Percentiles rank a stretch among this genome's conserved stretches.
phyloP scores from a whole-genome alignment of 2,329 filamentous ascomycete genomes.

The Epichloe amarillans region DNA sequence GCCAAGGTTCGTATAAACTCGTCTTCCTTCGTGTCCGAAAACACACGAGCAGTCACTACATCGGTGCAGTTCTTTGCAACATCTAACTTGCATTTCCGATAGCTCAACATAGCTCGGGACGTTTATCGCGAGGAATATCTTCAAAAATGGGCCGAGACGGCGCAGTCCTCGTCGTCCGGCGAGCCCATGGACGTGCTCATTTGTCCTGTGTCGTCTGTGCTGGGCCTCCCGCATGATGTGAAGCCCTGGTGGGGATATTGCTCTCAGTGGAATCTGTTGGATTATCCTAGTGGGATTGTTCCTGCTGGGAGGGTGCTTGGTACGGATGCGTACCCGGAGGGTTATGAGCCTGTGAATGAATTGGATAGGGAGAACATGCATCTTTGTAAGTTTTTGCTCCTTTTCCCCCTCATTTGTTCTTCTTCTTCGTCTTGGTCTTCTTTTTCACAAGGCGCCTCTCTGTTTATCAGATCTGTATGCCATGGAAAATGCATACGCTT shows the following conservation, averaged over 20 bases:
- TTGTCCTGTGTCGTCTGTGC: constrained; percentile 43
- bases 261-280: constrained; percentile 53
- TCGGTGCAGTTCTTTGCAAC: background rate
- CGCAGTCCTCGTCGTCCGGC: constrained; percentile 10
- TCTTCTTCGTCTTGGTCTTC: too few relatives aligned
- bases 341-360: constrained; percentile 6
- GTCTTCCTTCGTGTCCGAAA: too few relatives aligned
- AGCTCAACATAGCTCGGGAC: constrained; percentile 25
- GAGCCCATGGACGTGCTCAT: constrained; percentile 45
- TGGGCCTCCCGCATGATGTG: constrained; percentile 29
- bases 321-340: constrained; percentile 7
- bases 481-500: background rate
- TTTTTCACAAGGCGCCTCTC: too few relatives aligned
- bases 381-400: constrained; percentile 6
- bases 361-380: constrained; percentile 9
- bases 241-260: constrained; percentile 50
- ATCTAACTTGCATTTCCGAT: background rate
- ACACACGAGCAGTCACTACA: too few relatives aligned
- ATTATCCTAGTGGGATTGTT: constrained; percentile 36
- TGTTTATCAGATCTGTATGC: too few relatives aligned
- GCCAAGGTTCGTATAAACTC: constrained; percentile 21
- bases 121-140: constrained; percentile 24
- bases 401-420: background rate
- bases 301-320: constrained; percentile 7
- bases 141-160: constrained; percentile 24